phyloP scores from a whole-genome alignment of 1,284 basidiomycete genomes.

The Phylloboletellus chloephorus region DNA sequence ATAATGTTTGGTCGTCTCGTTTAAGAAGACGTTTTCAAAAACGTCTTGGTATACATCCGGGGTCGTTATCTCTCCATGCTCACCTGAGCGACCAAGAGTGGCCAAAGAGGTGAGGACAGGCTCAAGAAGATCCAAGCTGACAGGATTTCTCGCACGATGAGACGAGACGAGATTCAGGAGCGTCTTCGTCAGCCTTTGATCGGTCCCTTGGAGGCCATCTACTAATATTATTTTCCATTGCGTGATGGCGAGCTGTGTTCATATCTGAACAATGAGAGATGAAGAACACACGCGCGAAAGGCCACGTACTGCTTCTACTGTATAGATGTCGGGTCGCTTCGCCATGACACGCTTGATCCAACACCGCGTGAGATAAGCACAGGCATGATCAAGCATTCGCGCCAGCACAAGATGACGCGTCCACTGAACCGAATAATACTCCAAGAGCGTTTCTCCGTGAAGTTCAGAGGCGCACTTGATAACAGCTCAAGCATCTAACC shows the following conservation, averaged over 20 bases:
- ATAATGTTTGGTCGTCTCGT: constrained; percentile 1
- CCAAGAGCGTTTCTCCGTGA: not conserved
- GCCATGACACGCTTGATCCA: not conserved
- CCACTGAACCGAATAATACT: constrained; percentile 2
- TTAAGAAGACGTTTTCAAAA: constrained; percentile 4
- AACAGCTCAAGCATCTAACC: not conserved
- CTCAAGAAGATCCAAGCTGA: not conserved
- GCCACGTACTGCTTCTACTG: constrained; percentile 2
- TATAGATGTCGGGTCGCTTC: constrained; percentile 1
- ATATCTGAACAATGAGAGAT: not conserved
- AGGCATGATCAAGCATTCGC: not conserved
- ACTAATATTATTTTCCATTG: not conserved
- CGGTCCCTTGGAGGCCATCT: constrained; percentile 1
- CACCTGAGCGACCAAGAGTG: not conserved
- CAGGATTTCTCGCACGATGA: not conserved
- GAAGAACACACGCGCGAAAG: not conserved
- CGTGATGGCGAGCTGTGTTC: not conserved
- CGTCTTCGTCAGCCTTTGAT: not conserved
- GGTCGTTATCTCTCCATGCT: not conserved
- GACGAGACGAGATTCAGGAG: constrained; percentile 1
- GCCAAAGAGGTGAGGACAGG: constrained; percentile 4
- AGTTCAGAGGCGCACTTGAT: constrained; percentile 4
- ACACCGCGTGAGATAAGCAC: constrained; percentile 1
- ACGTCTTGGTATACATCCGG: not conserved
- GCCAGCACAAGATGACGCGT: not conserved